A percentile compares a stretch with the other conserved stretches of the same genome.
phyloP scores from a whole-genome alignment of 805 yeast genomes.

The Dipodascus albidus region DNA sequence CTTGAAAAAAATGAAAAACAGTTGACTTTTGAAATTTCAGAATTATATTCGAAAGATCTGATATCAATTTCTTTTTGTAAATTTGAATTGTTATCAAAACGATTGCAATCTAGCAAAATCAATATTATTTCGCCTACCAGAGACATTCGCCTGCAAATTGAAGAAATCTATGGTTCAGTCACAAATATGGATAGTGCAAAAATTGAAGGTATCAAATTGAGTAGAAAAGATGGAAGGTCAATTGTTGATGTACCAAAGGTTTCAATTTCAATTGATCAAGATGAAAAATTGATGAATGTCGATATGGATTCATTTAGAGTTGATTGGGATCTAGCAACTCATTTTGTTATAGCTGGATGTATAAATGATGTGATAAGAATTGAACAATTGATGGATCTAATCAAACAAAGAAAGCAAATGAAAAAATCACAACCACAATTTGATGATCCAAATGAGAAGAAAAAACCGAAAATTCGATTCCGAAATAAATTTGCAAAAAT shows the following conservation, averaged over 20 bases:
- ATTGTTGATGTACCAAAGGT: background rate
- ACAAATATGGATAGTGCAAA: background rate
- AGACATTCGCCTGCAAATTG: background rate
- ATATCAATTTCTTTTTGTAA: background rate
- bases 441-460: background rate
- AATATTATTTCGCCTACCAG: background rate
- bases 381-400: background rate
- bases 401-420: background rate
- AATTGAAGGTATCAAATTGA: background rate
- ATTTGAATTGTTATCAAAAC: background rate
- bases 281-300: background rate
- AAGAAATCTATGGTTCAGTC: background rate
- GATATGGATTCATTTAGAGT: background rate
- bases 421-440: background rate
- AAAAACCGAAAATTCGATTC: slow-evolving; percentile 18
- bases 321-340: background rate
- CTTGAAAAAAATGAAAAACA: background rate
- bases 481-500: slow-evolving; percentile 21
- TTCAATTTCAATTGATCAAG: background rate
- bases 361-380: background rate
- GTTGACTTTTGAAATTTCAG: background rate
- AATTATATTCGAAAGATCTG: background rate
- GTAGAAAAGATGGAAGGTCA: background rate
- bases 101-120: background rate
- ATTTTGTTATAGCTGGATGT: background rate